Evolutionary conservation across 495 filamentous ascomycete species (phyloP).

Genomic region (Bombardia bombarda): DNA sequence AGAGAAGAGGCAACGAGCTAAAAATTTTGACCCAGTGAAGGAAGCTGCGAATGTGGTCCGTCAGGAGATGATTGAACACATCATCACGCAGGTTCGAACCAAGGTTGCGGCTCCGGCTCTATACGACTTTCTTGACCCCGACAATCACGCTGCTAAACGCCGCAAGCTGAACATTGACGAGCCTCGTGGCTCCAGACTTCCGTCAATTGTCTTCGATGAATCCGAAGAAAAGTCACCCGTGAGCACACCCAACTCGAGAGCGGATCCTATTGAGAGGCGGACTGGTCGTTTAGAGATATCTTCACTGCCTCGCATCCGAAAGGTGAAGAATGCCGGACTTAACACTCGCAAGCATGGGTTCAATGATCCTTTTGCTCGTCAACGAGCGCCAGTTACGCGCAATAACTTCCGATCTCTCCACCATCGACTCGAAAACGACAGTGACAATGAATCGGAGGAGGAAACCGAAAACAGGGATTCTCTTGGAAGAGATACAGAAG

Average conservation of each 20-base stretch:
- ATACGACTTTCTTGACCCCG: conserved; percentile 77
- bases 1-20: conserved; percentile 75
- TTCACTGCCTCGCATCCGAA: conserved; percentile 63
- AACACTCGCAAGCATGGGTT: conserved; percentile 61
- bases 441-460: conserved; percentile 49
- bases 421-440: conserved; percentile 45
- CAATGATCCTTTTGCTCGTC: conserved; percentile 69
- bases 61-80: conserved; percentile 72
- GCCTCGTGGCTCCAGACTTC: conserved; percentile 43
- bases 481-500: conserved; percentile 65
- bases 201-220: conserved; percentile 34
- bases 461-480: conserved; percentile 41
- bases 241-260: conserved; percentile 62
- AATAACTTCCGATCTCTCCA: conserved; percentile 44
- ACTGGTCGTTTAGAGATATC: conserved; percentile 51
- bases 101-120: conserved; percentile 76
- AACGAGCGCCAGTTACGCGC: conserved; percentile 41
- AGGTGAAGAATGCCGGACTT: conserved; percentile 47
- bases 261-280: conserved; percentile 43
- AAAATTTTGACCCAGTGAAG: conserved; percentile 75
- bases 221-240: conserved; percentile 49
- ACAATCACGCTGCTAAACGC: conserved; percentile 65
- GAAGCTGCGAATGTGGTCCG: conserved; percentile 71
- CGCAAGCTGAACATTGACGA: conserved; percentile 70
- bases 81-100: conserved; percentile 78